Percentiles rank a stretch among this genome's conserved stretches.
Evolutionary conservation across 768 basidiomycete genomes (phyloP).

Genomic region (Hypsizygus marmoreus): DNA sequence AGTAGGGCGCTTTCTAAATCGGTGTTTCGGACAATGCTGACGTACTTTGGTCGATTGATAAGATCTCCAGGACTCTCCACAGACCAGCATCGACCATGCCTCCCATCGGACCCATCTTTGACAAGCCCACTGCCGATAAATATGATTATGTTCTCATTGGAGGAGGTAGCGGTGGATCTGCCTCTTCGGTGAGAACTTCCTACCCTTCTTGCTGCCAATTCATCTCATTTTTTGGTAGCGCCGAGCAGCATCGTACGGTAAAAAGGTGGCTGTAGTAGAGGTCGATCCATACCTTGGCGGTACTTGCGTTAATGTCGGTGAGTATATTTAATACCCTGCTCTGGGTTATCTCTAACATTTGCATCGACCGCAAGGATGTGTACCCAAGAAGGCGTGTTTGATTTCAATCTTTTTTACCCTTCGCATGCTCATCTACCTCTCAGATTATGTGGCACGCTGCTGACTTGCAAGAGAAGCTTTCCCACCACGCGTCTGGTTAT

Average conservation of each 20-base stretch:
- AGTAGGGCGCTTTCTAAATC: constrained; percentile 9
- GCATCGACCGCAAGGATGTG: constrained; percentile 63
- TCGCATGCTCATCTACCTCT: background rate
- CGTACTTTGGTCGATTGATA: constrained; percentile 20
- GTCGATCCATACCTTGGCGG: constrained; percentile 76
- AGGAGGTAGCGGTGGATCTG: constrained; percentile 93
- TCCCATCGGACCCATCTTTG: constrained; percentile 62
- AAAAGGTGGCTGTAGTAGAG: constrained; percentile 92
- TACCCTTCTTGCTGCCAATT: constrained; percentile 1
- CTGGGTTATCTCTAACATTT: constrained; percentile 1
- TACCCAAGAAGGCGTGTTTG: constrained; percentile 85
- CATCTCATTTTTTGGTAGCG: constrained; percentile 50
- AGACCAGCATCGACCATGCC: constrained; percentile 58
- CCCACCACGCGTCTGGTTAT: constrained; percentile 73
- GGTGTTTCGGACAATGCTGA: constrained; percentile 11
- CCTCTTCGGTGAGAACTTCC: constrained; percentile 65
- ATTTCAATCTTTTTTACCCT: background rate
- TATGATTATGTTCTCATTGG: constrained; percentile 91
- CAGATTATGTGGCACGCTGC: constrained; percentile 99
- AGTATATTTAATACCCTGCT: constrained; percentile 27
- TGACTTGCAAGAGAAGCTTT: constrained; percentile 83
- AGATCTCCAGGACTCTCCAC: constrained; percentile 52
- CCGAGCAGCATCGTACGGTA: constrained; percentile 88
- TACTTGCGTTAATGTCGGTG: constrained; percentile 97
- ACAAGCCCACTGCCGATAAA: constrained; percentile 60